Base-by-base conservation (phyloP, 306 rosid species). In the Begonia peltatifolia region DNA sequence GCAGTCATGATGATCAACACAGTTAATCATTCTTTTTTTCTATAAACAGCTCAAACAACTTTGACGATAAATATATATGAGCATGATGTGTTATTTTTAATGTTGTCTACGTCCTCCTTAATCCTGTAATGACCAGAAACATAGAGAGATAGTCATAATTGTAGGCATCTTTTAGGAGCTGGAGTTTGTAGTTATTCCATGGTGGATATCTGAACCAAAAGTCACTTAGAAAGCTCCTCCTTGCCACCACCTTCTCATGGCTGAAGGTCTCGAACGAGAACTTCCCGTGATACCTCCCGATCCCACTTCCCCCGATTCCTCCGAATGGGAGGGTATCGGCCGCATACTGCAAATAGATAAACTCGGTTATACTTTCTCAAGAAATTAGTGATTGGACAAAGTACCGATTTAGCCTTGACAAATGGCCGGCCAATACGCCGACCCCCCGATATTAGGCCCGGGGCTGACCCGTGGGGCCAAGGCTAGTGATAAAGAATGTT, bases 201-300 rank as follows among this genome's bases (percentile, higher is more conserved):
- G 93, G 95, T 56, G 93, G 93, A 65, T 56, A 77, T 69, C 93
- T 75, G 46, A 61, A 86, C 95, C 88, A 86, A 48, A 86, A 75
- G 36, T 86, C 95, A 47, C 68, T 20, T 20, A 73, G 64, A 46
- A 56, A 82, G 61, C 76, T 77, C 75, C 93, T 71, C 47, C 71
- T 77, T 3, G 25, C 23, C 5, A 82, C 63, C 12, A 73, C 86
- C 63, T 82, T 79, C 25, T 68, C 69, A 42, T 86, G 85, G 57
- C 93, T 82, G 59, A 86, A 86, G 0, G 61, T 6, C 47, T 86
- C 95, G 69, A 86, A 86, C 1, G 95, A 86, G 73, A 72, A 82
- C 67, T 82, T 86, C 0, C 95, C 93, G 25, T 86, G 95, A 54
- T 82, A 86, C 46, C 46, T 74, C 3, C 93, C 95, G 44, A 71